Base-by-base conservation (phyloP, 805 yeast species). In the Teunomyces kruisii region DNA sequence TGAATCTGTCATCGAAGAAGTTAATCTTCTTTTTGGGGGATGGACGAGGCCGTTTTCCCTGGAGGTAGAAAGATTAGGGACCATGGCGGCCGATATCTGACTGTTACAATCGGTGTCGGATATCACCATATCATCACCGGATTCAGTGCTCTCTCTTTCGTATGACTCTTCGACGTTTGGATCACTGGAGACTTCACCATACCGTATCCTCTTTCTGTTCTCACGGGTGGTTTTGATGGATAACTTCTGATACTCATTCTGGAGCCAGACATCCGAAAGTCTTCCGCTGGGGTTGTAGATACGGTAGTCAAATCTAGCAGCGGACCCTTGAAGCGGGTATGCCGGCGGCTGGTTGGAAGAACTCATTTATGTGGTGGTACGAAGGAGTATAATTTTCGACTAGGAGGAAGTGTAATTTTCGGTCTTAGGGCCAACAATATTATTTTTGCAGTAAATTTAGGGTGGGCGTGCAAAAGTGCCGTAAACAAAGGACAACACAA, bases 21-120 rank as follows among this genome's bases (percentile, higher is more conserved):
- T 68, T 19, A 68, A 41, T 45, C 76, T 61, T 43, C 74, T 57
- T 40, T 70, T 70, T 2, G 75, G 67, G 3, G 73, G 74, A 46
- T 68, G 72, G 4, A 50, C 52, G 17, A 53, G 32, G 15, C 58
- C 56, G 46, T 50, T 46, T 38, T 55, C 54, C 35, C 61, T 43
- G 31, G 43, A 29, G 5, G 36, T 35, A 6, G 32, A 13, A 14
- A 50, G 13, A 7, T 40, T 44, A 9, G 54, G 42, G 8, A 51
- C 46, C 32, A 48, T 42, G 15, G 51, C 43, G n/a, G 53, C 47
- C 3, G 61, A 54, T 5, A 51, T 45, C 42, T 58, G 59, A 44
- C 57, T 50, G 42, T 47, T 54, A 32, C 48, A 48, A n/a, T 70
- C 74, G 8, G 61, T 54, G 48, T 70, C 75, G 6, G 69, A 59